A percentile compares a stretch with the other conserved stretches of the same genome.
Evolutionary conservation across 1,139 yeast species (phyloP).

Genomic region (Hyphopichia pseudoburtonii): DNA sequence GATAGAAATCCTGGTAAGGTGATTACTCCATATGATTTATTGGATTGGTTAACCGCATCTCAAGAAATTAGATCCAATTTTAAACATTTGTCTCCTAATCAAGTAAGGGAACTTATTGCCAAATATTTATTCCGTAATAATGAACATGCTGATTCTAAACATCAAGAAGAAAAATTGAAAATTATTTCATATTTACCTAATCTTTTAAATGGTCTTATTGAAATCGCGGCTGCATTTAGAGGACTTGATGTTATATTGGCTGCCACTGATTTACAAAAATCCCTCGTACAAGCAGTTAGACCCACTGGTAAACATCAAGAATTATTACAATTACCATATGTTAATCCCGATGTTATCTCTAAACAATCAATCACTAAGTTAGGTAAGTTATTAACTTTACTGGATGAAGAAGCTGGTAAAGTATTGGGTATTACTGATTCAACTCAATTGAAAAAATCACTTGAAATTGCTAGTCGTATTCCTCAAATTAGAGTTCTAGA

Average conservation of each 20-base stretch:
- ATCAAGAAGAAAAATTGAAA: slow-evolving; percentile 49
- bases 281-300: slow-evolving; percentile 77
- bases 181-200: slow-evolving; percentile 65
- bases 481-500: slow-evolving; percentile 71
- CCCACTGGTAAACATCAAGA: slow-evolving; percentile 57
- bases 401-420: slow-evolving; percentile 54
- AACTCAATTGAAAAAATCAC: slow-evolving; percentile 43
- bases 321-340: slow-evolving; percentile 79
- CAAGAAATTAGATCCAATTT: slow-evolving; percentile 55
- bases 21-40: slow-evolving; percentile 57
- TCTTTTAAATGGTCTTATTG: slow-evolving; percentile 71
- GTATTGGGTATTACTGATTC: slow-evolving; percentile 57
- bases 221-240: slow-evolving; percentile 79
- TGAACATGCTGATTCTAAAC: slow-evolving; percentile 17
- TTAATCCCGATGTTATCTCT: slow-evolving; percentile 46
- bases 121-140: slow-evolving; percentile 59
- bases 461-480: slow-evolving; percentile 61
- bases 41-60: slow-evolving; percentile 63
- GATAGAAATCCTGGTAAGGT: slow-evolving; percentile 79
- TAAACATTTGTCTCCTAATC: slow-evolving; percentile 38
- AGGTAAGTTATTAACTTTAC: slow-evolving; percentile 64
- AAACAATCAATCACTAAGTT: slow-evolving; percentile 52
- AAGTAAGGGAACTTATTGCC: slow-evolving; percentile 51
- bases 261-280: slow-evolving; percentile 68
- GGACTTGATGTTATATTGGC: slow-evolving; percentile 61